These are phyloP conservation scores for Rhinocladiella mackenziei DNA, from an alignment of 2,329 filamentous ascomycete genomes.

Conservation along the genomic window DNA sequence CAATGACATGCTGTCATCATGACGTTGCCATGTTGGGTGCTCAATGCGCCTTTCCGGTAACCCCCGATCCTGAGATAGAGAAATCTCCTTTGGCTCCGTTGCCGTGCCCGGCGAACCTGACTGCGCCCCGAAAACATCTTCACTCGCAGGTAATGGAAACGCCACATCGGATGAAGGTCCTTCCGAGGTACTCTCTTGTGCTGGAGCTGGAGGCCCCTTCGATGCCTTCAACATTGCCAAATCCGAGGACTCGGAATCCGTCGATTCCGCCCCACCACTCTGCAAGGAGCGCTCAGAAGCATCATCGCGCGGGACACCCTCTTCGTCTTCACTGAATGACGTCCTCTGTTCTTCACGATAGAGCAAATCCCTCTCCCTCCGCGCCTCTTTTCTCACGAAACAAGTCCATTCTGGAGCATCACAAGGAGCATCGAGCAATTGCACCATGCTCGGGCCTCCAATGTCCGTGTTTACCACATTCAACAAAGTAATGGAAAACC, in stretches of 20 bases:
- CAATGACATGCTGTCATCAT: conserved; percentile 19
- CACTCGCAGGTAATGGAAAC: no score
- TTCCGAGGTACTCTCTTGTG: background rate
- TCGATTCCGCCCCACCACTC: conserved; percentile 10
- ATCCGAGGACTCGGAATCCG: conserved; percentile 4
- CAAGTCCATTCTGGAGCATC: conserved; percentile 20
- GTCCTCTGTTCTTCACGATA: conserved; percentile 11
- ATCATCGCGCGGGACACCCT: conserved; percentile 5
- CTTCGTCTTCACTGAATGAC: background rate
- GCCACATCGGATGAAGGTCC: no score
- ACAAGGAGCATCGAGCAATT: conserved; percentile 25
- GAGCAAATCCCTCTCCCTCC: conserved; percentile 22
- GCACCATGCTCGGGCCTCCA: conserved; percentile 29
- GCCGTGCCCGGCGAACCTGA: background rate
- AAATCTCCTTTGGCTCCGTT: background rate
- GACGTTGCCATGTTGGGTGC: conserved; percentile 26
- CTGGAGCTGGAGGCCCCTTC: background rate
- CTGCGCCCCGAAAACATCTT: background rate
- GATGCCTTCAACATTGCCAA: background rate
- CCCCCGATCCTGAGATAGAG: background rate
- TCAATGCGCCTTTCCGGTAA: conserved; percentile 14
- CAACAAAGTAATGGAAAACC: conserved; percentile 23
- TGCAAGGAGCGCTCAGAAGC: conserved; percentile 16
- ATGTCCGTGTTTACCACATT: conserved; percentile 31
- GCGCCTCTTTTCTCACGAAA: conserved; percentile 20